These are phyloP conservation scores for Peniophora sp. DNA, from an alignment of 1,284 basidiomycete genomes.

Conservation along the genomic window DNA sequence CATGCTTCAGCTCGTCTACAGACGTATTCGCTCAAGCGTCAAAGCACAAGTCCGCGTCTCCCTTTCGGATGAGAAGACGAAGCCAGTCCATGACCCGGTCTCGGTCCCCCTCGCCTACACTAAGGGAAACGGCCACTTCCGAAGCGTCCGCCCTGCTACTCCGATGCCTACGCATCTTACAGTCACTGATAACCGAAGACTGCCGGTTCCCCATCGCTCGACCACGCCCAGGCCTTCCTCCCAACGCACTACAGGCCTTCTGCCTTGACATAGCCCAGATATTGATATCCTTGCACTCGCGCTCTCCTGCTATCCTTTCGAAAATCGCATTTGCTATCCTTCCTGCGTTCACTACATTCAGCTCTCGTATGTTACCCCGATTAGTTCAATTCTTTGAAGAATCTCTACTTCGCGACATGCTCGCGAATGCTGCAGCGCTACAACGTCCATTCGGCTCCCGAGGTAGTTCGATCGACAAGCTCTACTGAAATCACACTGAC, in stretches of 20 bases:
- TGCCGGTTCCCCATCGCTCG: slow-evolving; percentile 53
- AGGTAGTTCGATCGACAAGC: too few species aligned
- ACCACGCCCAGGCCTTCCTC: slow-evolving; percentile 52
- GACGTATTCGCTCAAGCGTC: slow-evolving; percentile 3
- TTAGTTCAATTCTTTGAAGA: slow-evolving; percentile 59
- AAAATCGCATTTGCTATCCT: slow-evolving; percentile 56
- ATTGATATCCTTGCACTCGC: slow-evolving; percentile 43
- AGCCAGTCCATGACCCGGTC: slow-evolving; percentile 36
- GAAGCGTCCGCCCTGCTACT: slow-evolving; percentile 44
- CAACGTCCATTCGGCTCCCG: too few species aligned
- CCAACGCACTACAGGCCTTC: slow-evolving; percentile 56
- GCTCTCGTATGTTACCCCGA: slow-evolving; percentile 44
- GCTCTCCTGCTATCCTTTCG: slow-evolving; percentile 43
- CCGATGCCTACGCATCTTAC: slow-evolving; percentile 52
- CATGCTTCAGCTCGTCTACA: neutral
- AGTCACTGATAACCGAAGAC: slow-evolving; percentile 58
- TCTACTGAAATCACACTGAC: too few species aligned
- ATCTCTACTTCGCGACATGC: slow-evolving; percentile 40
- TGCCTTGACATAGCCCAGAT: slow-evolving; percentile 57
- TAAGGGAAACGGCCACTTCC: slow-evolving; percentile 14
- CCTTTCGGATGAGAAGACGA: slow-evolving; percentile 11
- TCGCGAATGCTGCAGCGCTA: slow-evolving; percentile 25
- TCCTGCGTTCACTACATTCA: slow-evolving; percentile 62
- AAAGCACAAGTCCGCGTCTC: slow-evolving; percentile 6
- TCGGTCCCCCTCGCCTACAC: slow-evolving; percentile 46